Percentiles rank a stretch among this genome's conserved stretches.
Evolutionary conservation across 2,329 filamentous ascomycete species (phyloP).

Genomic region (Calonectria pauciramosa): DNA sequence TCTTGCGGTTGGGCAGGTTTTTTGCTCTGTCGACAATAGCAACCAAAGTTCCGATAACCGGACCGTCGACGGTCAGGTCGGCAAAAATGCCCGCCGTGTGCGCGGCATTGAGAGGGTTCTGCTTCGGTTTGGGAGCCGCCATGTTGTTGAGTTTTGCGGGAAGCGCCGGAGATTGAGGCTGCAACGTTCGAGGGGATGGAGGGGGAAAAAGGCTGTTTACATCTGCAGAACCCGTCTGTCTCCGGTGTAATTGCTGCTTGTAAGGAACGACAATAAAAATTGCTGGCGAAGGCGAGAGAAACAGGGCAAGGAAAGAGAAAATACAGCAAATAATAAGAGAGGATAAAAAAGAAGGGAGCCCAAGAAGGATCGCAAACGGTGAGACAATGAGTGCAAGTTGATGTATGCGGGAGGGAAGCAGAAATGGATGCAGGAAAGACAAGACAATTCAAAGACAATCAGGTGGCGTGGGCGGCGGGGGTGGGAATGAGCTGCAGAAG

Average conservation of each 20-base stretch:
- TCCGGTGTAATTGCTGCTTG: conserved; percentile 23
- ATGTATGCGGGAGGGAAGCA: neutral
- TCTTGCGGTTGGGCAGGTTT: conserved; percentile 96
- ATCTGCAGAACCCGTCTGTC: conserved; percentile 37
- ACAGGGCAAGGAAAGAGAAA: conserved; percentile 19
- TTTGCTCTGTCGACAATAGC: conserved; percentile 94
- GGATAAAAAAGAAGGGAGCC: conserved; percentile 2
- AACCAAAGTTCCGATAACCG: conserved; percentile 92
- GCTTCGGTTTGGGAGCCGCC: conserved; percentile 67
- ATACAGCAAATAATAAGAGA: conserved; percentile 12
- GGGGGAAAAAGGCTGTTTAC: conserved; percentile 41
- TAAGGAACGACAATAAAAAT: conserved; percentile 33
- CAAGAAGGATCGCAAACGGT: conserved; percentile 17
- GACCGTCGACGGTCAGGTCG: conserved; percentile 93
- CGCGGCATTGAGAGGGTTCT: conserved; percentile 70
- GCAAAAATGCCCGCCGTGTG: conserved; percentile 95
- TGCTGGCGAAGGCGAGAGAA: conserved; percentile 20
- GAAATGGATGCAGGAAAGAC: conserved; percentile 14
- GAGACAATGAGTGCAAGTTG: conserved; percentile 18
- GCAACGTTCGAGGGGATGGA: conserved; percentile 17
- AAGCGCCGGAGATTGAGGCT: conserved; percentile 17
- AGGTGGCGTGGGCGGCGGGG: conserved; percentile 29
- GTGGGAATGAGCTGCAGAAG: conserved; percentile 27
- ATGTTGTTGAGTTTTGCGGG: conserved; percentile 56
- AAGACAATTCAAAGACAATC: conserved; percentile 22